Base-by-base conservation (phyloP, 768 basidiomycete species). In the Lactifluus piperatus region DNA sequence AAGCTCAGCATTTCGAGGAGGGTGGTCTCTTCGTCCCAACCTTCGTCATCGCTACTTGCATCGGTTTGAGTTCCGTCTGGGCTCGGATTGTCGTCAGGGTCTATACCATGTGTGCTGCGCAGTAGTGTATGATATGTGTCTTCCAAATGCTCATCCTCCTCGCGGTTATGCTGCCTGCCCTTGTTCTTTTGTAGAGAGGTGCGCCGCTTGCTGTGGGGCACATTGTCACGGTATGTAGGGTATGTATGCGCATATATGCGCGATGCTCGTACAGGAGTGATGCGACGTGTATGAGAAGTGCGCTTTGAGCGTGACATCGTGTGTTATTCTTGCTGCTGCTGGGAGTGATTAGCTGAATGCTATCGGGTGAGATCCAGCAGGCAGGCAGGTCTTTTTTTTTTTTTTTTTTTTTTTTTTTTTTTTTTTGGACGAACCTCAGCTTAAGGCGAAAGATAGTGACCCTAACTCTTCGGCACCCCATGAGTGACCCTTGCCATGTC, bases 1-100 rank as follows among this genome's bases (percentile, higher is more conserved):
- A 49, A 60, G 27, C 49, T 54, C 11, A 60, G 44, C 22, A 56
- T 56, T 24, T 56, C 60, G 22, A 39, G 8, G n/a, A 61, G 50
- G 11, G 50, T 51, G 27, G 43, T 26, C 36, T 61, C 59, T 3
- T 60, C 44, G 11, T 61, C 55, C 54, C 43, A 61, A 32, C 34
- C 55, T 10, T 45, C 20, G 24, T 47, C 55, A 7, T 47, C 36
- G 49, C 45, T 47, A n/a, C 27, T 52, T 20, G 43, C 13, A 22
- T 51, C 32, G n/a, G 6, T 14, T 29, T 52, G 13, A n/a, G 30
- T 26, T 27, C 32, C 30, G 24, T 57, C 48, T 4, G 20, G 8
- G 29, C 24, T 20, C 22, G 14, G 9, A n/a, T 27, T 22, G 8
- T 46, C 30, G 4, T 56, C 36, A 2, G 34, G 20, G 14, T 39